phyloP scores from a whole-genome alignment of 148 eudicot genomes.

The Camellia granthamiana region DNA sequence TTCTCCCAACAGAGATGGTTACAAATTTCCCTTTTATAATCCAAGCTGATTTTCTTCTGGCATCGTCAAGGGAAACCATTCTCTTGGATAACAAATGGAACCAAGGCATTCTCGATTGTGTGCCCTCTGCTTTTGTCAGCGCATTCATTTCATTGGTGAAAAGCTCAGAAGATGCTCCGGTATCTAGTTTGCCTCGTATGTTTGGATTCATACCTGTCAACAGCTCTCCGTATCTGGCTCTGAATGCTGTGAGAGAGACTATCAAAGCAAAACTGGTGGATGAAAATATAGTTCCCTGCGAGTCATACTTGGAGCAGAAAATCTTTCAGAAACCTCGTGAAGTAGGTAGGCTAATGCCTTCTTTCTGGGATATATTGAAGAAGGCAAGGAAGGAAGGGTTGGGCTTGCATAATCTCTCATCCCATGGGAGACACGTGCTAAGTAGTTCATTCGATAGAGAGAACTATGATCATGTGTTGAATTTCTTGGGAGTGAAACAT shows the following conservation, averaged over 20 bases:
- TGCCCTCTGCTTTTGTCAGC: slow-evolving; percentile 50
- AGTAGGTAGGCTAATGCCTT: slow-evolving; percentile 47
- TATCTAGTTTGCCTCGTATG: slow-evolving; percentile 37
- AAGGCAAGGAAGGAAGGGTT: slow-evolving; percentile 39
- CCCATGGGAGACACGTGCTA: slow-evolving; percentile 56
- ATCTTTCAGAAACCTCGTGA: slow-evolving; percentile 58
- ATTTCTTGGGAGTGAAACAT: slow-evolving; percentile 42
- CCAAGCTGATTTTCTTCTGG: slow-evolving; percentile 70
- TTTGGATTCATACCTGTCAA: slow-evolving; percentile 51
- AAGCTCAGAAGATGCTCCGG: slow-evolving; percentile 37
- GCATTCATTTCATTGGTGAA: slow-evolving; percentile 50
- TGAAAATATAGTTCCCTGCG: slow-evolving; percentile 50
- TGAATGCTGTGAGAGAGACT: slow-evolving; percentile 40
- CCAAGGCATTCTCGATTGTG: slow-evolving; percentile 64
- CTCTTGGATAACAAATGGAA: slow-evolving; percentile 65
- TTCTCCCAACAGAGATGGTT: slow-evolving; percentile 68
- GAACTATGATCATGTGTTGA: slow-evolving; percentile 36
- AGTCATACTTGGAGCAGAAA: slow-evolving; percentile 40
- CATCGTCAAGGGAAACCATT: slow-evolving; percentile 66
- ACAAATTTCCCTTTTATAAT: slow-evolving; percentile 70
- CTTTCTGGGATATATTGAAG: slow-evolving; percentile 49
- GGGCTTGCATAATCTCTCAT: slow-evolving; percentile 45
- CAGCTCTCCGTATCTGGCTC: slow-evolving; percentile 28
- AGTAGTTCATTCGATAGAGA: slow-evolving; percentile 47
- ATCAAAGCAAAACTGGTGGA: slow-evolving; percentile 35